Percentiles rank a stretch among this genome's conserved stretches.
phyloP scores from a whole-genome alignment of 2,329 filamentous ascomycete genomes.

The Daldinia sp. region DNA sequence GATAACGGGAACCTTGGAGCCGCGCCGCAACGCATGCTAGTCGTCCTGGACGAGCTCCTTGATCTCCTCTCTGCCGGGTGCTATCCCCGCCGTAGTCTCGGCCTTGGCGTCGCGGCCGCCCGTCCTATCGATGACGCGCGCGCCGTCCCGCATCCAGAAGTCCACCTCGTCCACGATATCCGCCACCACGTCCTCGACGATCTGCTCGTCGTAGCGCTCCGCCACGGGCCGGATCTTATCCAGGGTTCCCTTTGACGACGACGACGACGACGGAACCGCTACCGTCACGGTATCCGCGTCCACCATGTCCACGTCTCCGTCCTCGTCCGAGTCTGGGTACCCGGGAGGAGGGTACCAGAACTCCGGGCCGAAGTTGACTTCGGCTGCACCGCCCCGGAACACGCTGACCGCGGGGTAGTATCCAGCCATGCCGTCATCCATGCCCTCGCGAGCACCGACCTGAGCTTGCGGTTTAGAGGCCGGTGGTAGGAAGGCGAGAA shows the following conservation, averaged over 20 bases:
- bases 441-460: slow-evolving; percentile 82
- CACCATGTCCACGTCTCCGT: slow-evolving; percentile 63
- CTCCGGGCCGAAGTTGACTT: slow-evolving; percentile 93
- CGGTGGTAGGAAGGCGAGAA: slow-evolving; percentile 91
- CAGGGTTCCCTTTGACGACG: slow-evolving; percentile 25
- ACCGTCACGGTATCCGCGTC: slow-evolving; percentile 43
- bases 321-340: slow-evolving; percentile 52
- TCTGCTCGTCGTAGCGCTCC: slow-evolving; percentile 90
- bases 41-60: slow-evolving; percentile 76
- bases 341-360: slow-evolving; percentile 89
- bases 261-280: neutral
- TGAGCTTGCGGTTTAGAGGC: slow-evolving; percentile 80
- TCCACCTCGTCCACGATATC: slow-evolving; percentile 96
- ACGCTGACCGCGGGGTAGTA: slow-evolving; percentile 96
- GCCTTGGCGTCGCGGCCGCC: slow-evolving; percentile 59
- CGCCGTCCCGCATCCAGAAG: slow-evolving; percentile 81
- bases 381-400: slow-evolving; percentile 89
- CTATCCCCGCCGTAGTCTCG: slow-evolving; percentile 57
- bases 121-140: slow-evolving; percentile 61
- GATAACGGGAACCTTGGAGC: neutral
- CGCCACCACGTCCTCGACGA: slow-evolving; percentile 92
- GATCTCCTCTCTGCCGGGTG: slow-evolving; percentile 67
- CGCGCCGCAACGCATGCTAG: slow-evolving; percentile 47
- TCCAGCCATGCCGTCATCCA: slow-evolving; percentile 94
- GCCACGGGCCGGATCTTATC: slow-evolving; percentile 70